phyloP scores from a whole-genome alignment of 768 basidiomycete species.

The Chalciporus chontae region DNA sequence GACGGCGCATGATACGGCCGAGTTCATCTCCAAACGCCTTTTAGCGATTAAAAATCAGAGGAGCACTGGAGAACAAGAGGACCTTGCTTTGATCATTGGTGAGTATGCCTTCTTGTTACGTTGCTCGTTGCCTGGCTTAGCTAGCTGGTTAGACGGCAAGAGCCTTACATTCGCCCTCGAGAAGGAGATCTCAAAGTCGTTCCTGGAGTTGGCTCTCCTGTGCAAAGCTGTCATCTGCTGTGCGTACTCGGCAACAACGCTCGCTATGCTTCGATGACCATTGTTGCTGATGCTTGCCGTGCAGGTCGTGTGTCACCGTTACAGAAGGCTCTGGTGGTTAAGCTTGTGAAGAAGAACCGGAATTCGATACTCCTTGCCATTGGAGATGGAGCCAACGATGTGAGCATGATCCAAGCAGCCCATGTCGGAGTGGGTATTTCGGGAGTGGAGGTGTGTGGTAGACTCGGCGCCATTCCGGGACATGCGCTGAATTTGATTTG shows the following conservation, averaged over 20 bases:
- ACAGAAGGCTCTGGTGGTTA: conserved; percentile 96
- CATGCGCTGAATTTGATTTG: not conserved
- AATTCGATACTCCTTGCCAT: conserved; percentile 94
- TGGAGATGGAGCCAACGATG: conserved; percentile 97
- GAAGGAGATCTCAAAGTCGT: conserved; percentile 84
- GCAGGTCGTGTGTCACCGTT: conserved; percentile 94
- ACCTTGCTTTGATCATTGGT: conserved; percentile 95
- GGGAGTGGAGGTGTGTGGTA: conserved; percentile 76
- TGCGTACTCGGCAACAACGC: conserved; percentile 26
- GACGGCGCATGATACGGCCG: conserved; percentile 72
- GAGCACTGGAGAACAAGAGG: conserved; percentile 88
- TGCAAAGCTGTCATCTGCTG: conserved; percentile 99
- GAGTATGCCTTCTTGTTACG: conserved; percentile 13
- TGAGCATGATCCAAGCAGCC: conserved; percentile 98
- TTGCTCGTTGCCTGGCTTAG: not conserved
- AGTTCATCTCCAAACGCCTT: conserved; percentile 85
- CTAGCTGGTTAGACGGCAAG: conserved; percentile 71
- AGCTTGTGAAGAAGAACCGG: conserved; percentile 97
- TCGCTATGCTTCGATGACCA: not conserved
- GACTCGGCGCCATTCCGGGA: not conserved
- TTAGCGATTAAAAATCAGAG: conserved; percentile 92
- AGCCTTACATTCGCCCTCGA: conserved; percentile 90
- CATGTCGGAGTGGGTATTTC: conserved; percentile 98
- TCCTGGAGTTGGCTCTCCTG: conserved; percentile 94
- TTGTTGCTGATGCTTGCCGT: not conserved